Percentiles rank a stretch among this genome's conserved stretches.
These are phyloP conservation scores for Dactylorhiza incarnata DNA, from an alignment of 106 monocot genomes.

Conservation along the genomic window DNA sequence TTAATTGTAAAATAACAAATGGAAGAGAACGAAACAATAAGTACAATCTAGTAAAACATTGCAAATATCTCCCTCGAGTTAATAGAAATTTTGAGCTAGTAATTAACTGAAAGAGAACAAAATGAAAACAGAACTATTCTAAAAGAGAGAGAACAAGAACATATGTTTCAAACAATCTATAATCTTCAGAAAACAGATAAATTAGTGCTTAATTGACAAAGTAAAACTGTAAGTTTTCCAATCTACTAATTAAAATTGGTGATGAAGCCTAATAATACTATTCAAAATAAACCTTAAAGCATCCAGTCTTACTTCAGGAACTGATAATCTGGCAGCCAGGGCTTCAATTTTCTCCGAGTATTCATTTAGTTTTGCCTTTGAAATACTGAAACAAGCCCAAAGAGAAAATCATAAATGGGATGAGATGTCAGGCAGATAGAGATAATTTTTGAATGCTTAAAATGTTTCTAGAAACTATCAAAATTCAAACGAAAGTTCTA, in stretches of 20 bases:
- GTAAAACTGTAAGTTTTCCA: not conserved
- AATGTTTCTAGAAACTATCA: not conserved
- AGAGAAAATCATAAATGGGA: not conserved
- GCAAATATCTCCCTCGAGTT: not conserved
- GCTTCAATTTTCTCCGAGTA: conserved; percentile 74
- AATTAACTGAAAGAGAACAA: not conserved
- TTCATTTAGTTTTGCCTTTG: conserved; percentile 68
- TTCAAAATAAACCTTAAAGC: not conserved
- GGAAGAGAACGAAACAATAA: no score
- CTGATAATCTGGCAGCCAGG: conserved; percentile 57
- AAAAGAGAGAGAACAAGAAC: not conserved
- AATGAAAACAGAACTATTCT: not conserved
- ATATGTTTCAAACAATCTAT: not conserved
- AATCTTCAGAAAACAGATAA: not conserved
- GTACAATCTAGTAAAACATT: not conserved
- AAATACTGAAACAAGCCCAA: conserved; percentile 35
- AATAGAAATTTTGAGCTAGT: not conserved
- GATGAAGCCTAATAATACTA: not conserved
- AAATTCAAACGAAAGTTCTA: not conserved
- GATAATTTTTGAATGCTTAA: not conserved
- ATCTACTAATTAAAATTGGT: not conserved
- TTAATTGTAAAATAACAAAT: not conserved
- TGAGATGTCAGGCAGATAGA: not conserved
- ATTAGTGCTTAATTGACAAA: not conserved
- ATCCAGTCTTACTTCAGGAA: conserved; percentile 24